phyloP scores from a whole-genome alignment of 805 yeast species.

The Ogataea pignaliae region DNA sequence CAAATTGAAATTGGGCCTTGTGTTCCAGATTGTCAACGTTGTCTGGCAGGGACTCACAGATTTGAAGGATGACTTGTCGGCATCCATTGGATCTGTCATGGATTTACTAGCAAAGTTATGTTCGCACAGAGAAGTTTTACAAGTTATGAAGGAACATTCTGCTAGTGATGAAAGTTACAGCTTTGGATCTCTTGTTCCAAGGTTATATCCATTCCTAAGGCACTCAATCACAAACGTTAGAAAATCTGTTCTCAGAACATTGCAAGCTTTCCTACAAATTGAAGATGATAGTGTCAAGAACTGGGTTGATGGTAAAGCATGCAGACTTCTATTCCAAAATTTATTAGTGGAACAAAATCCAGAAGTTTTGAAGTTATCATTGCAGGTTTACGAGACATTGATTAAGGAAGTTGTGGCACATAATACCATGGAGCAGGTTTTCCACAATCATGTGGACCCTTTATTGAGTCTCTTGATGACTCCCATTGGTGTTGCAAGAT shows the following conservation, averaged over 20 bases:
- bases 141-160: conserved; percentile 63
- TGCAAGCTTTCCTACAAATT: conserved; percentile 64
- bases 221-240: conserved; percentile 92
- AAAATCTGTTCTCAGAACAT: conserved; percentile 76
- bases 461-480: conserved; percentile 72
- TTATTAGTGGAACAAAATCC: conserved; percentile 82
- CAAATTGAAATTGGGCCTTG: conserved; percentile 47
- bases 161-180: conserved; percentile 46
- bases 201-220: conserved; percentile 85
- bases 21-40: conserved; percentile 51
- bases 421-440: conserved; percentile 46
- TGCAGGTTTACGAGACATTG: conserved; percentile 53
- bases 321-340: conserved; percentile 81
- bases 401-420: conserved; percentile 40
- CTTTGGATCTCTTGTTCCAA: conserved; percentile 77
- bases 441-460: conserved; percentile 55
- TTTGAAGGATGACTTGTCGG: conserved; percentile 86
- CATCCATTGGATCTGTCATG: conserved; percentile 95
- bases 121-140: conserved; percentile 71
- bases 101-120: conserved; percentile 86
- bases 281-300: conserved; percentile 42
- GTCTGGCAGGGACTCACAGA: conserved; percentile 90
- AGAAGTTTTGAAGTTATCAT: conserved; percentile 62
- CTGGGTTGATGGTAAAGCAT: conserved; percentile 75
- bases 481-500: conserved; percentile 91